Evolutionary conservation across 352 stramenopile genomes (phyloP), one percentile per base, ranked within the genome.

Genomic region (Globisporangium nagaii): DNA sequence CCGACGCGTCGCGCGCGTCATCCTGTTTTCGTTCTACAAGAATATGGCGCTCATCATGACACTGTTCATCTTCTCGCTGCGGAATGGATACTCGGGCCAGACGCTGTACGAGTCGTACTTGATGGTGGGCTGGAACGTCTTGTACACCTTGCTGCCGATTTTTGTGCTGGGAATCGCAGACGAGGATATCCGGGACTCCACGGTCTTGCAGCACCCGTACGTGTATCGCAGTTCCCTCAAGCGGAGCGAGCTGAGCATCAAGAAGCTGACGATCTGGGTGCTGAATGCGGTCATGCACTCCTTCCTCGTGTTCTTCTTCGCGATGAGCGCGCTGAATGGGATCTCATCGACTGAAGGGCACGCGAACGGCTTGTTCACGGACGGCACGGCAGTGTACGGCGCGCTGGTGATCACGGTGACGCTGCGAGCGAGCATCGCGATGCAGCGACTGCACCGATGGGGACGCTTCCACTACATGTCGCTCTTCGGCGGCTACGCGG

Each of bases 71-170:
- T 91, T 79, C 56, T 88, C 80, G 0, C 69, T 86, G 20, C 73
- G 66, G 44, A 98, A 96, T 56, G 92, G 79, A 17, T 98, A 97
- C 63, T 98, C 91, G 6, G 96, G 84, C 0, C 79, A 96, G 62
- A 89, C 86, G 1, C 66, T 90, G 30, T 98, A 79, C 53, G 84
- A 93, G 43, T 90, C 79, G 22, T 94, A 94, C 49, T 56, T 94
- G 43, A 94, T 94, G 79, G 82, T 93, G n/a, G 82, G 84, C 6
- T 98, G 96, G 73, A 99, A 98, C 60, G 93, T 99, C 52, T 68
- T 98, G 11, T 97, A 96, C 53, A 98, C 90, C 0, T 56, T 94
- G 12, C 56, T 98, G 12, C 96, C 97, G 6, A 98, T 99, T 61
- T 79, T 95, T 30, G 85, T 95, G 24, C 68, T 96, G 22, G 86